phyloP scores from a whole-genome alignment of 2,329 filamentous ascomycete genomes.

The Claviceps monticola region DNA sequence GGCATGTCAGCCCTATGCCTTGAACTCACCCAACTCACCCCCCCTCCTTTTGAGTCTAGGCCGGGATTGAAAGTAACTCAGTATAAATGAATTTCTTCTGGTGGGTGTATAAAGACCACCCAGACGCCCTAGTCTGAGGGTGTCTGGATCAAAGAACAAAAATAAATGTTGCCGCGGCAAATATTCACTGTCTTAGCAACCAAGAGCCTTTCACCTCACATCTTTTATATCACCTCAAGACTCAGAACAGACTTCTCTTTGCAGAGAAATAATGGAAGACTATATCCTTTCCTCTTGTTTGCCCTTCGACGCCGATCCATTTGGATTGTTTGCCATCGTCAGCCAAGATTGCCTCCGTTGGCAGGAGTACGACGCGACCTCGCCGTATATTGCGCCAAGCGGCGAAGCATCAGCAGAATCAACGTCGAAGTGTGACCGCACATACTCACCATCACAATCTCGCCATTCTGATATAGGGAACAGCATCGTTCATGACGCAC shows the following conservation, averaged over 20 bases:
- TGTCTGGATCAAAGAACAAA: not conserved
- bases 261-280: not conserved
- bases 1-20: conserved; percentile 4
- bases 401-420: conserved; percentile 2
- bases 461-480: conserved; percentile 1
- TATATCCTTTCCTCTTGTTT: not conserved
- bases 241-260: not conserved
- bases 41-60: not conserved
- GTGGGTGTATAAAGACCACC: not conserved
- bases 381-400: not conserved
- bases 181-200: no score
- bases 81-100: not conserved
- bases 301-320: not conserved
- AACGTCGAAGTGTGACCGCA: not conserved
- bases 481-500: not conserved
- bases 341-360: not conserved
- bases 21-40: not conserved
- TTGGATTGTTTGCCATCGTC: not conserved
- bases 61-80: not conserved
- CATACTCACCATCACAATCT: conserved; percentile 1
- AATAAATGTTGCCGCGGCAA: no score
- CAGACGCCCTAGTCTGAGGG: not conserved
- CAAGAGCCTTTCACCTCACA: no score
- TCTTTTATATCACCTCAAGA: not conserved
- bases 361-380: not conserved